Base-by-base conservation (phyloP, 2,329 filamentous ascomycete genomes). In the Sphaerulina populicola region DNA sequence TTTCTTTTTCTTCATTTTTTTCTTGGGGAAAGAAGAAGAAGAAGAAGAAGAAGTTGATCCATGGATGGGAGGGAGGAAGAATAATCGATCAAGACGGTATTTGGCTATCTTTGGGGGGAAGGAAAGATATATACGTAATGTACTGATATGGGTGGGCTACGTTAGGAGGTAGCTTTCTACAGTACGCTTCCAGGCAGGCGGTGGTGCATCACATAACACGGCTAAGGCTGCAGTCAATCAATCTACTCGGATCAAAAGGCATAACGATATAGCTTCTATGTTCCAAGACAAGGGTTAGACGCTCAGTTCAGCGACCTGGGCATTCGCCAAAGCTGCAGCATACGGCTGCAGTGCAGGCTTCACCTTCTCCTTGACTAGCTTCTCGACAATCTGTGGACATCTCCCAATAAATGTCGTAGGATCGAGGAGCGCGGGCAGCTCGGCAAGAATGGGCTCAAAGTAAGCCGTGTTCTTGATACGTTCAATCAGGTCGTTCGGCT, bases 401-500 rank as follows among this genome's bases (percentile, higher is more conserved):
- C 69, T 52, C 12, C 69, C 69, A 43, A 66, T 64, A 59, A 71
- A 71, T 1, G 64, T 68, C 21, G 49, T 52, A 4, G 69, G 62
- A 44, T 72, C 66, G 21, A 68, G 64, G 31, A 72, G 60, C 10
- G 47, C 49, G 31, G 69, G 63, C n/a, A 71, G 59, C 41, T 71
- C 64, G 4, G 47, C 56, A 11, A 64, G 51, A 21, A 72, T 66
- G 6, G 67, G 64, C 65, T 77, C 74, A 73, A 95, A 95, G 74
- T 86, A 95, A 39, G 80, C 73, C 38, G 77, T 83, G 46, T 71
- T 74, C 66, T 79, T 80, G 65, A 96, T 89, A 11, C 89, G 75
- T 56, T 87, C 81, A 11, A 95, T 80, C 2, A 95, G 75, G 66
- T 95, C 88, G 64, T 95, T 95, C 48, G 79, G 72, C 60, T 82